phyloP scores from a whole-genome alignment of 371 early-diverging fungal species.

The Gilbertella persicaria region DNA sequence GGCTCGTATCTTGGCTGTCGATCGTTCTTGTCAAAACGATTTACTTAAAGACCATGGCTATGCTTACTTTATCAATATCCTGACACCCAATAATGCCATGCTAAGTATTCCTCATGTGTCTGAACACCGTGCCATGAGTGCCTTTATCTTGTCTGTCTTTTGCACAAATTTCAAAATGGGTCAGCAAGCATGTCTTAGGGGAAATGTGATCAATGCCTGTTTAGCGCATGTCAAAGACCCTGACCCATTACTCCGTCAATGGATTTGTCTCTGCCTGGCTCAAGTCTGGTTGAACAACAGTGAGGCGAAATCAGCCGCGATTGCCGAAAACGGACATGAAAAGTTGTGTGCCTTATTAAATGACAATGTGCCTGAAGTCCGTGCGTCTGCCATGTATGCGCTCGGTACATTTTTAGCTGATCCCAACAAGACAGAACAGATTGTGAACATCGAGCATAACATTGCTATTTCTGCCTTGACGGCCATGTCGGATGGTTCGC shows the following conservation, averaged over 20 bases:
- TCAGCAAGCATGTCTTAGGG: slow-evolving; percentile 82
- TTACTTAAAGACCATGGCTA: slow-evolving; percentile 91
- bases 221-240: slow-evolving; percentile 72
- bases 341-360: slow-evolving; percentile 59
- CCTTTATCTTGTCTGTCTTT: slow-evolving; percentile 89
- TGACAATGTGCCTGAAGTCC: slow-evolving; percentile 83
- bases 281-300: slow-evolving; percentile 84
- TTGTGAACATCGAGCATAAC: slow-evolving; percentile 69
- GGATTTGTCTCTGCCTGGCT: slow-evolving; percentile 85
- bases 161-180: slow-evolving; percentile 81
- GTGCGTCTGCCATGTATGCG: slow-evolving; percentile 83
- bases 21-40: slow-evolving; percentile 86
- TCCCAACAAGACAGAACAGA: slow-evolving; percentile 68
- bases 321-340: slow-evolving; percentile 73
- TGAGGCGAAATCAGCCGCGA: slow-evolving; percentile 73
- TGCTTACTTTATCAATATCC: slow-evolving; percentile 89
- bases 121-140: slow-evolving; percentile 90
- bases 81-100: slow-evolving; percentile 75
- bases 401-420: slow-evolving; percentile 80
- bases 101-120: slow-evolving; percentile 69
- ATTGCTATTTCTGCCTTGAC: slow-evolving; percentile 65
- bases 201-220: slow-evolving; percentile 68
- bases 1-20: slow-evolving; percentile 94
- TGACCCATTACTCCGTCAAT: slow-evolving; percentile 89
- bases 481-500: slow-evolving; percentile 76